Base-by-base conservation (phyloP, 116 monocot species). In the Posidonia oceanica region DNA sequence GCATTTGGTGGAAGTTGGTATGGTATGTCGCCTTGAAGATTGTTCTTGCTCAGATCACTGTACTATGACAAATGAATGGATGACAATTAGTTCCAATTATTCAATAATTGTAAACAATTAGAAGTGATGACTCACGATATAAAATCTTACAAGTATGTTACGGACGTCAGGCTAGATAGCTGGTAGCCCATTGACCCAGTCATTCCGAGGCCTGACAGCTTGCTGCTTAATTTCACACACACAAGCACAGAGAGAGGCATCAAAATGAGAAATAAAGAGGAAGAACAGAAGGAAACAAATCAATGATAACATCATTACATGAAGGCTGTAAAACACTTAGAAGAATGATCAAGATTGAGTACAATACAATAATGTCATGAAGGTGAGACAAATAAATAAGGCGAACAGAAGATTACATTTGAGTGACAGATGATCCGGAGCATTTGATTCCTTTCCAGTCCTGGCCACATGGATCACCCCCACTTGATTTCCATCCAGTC, bases 31-130 rank as follows among this genome's bases (percentile, higher is more conserved):
- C 93, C 93, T n/a, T 85, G 79, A 76, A 98, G 75, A 52, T 98
- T 92, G 80, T 98, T 98, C 58, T 85, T 87, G 85, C 97, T 98
- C 75, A 98, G 40, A 74, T 98, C 97, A 79, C 97, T 92, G 93
- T 84, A 82, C 87, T 81, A 91, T 68, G 84, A 71, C 69, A 80
- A 85, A 61, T 63, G 72, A 79, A 72, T n/a, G 39, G 78, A 80
- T 51, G 71, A 70, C 44, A 74, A 61, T 78, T 70, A 78, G 70
- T 77, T 55, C 68, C 67, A 72, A 77, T 52, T 22, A 37, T 65
- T 36, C n/a, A 80, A 61, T 11, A 55, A 52, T 41, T 16, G 22
- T 5, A 21, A 57, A 48, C 67, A 22, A 63, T 13, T 1, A 62
- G 22, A 62, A 10, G 5, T 29, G 42, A 68, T 20, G 21, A 52